Base-by-base conservation (phyloP, 2,329 filamentous ascomycete genomes). In the Hypoxylon sp. region DNA sequence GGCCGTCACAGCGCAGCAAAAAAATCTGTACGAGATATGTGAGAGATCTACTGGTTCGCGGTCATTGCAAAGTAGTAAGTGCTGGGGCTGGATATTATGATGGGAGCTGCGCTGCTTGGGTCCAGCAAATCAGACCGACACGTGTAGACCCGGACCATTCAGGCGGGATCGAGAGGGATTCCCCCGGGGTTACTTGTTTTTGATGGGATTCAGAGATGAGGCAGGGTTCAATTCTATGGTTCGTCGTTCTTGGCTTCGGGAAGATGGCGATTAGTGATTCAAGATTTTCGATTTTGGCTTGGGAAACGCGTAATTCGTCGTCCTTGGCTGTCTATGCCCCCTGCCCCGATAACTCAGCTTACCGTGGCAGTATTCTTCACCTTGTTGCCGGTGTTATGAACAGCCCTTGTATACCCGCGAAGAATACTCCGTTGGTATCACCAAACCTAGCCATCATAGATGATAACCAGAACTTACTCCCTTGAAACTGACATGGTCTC, bases 151-250 rank as follows among this genome's bases (percentile, higher is more conserved):
- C 54, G 50, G 58, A 59, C 66, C 58, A 56, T 56, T 56, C 50
- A 59, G 62, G 62, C 58, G 62, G 62, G 54, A 59, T 65, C 62
- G 57, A 51, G 32, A 24, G 42, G 27, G 24, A 35, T 19, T 50
- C 48, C 24, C 51, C 35, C 46, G 24, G 32, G 27, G 31, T 52
- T 21, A 46, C 46, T 27, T 31, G 17, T 13, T 37, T 32, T 42
- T 24, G 48, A 13, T 32, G 50, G 35, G 35, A 35, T 15, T 56
- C 11, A 24, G 32, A 50, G 42, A 57, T 37, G 8, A 37, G 24
- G 17, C 21, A 13, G 21, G 27, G 37, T 17, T n/a, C 15, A 29
- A 54, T 13, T 24, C 35, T 44, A 44, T 29, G 19, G 11, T n/a
- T 31, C 8, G 19, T 48, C 24, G 21, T 29, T 31, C 10, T 55